A percentile compares a stretch with the other conserved stretches of the same genome.
phyloP scores from a whole-genome alignment of 768 basidiomycete species.

The Cystobasidium tubakii region DNA sequence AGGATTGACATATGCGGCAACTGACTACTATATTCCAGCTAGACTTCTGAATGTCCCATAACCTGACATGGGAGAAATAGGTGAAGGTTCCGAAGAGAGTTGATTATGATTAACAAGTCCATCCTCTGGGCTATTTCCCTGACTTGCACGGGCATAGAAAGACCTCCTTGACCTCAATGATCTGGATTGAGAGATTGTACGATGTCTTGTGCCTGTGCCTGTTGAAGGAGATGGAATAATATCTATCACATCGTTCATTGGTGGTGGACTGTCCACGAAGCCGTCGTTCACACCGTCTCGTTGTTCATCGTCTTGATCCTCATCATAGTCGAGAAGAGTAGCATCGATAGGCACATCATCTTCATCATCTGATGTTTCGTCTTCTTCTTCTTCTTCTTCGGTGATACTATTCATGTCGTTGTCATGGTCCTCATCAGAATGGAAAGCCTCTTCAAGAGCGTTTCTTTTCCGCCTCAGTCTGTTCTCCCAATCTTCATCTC shows the following conservation, averaged over 20 bases:
- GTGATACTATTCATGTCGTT: not conserved
- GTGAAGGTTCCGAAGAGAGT: slow-evolving; percentile 7
- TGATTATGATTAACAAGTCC: slow-evolving; percentile 7
- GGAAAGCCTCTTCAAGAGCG: not conserved
- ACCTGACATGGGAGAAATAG: slow-evolving; percentile 7
- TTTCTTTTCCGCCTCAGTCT: not conserved
- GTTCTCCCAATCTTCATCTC: slow-evolving; percentile 21
- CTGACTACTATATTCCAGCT: slow-evolving; percentile 13
- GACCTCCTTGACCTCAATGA: slow-evolving; percentile 26
- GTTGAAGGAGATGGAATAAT: slow-evolving; percentile 33
- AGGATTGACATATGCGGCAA: not conserved
- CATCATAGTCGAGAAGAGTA: slow-evolving; percentile 3
- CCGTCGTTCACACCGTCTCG: not conserved
- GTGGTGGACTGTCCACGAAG: not conserved
- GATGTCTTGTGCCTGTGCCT: slow-evolving; percentile 1
- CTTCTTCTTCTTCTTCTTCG: slow-evolving; percentile 7
- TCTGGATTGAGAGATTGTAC: slow-evolving; percentile 31
- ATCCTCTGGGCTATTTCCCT: slow-evolving; percentile 20
- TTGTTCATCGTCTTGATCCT: slow-evolving; percentile 5
- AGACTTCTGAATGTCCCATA: slow-evolving; percentile 33
- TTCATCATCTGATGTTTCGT: slow-evolving; percentile 20
- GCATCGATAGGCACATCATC: slow-evolving; percentile 29
- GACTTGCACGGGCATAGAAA: slow-evolving; percentile 6
- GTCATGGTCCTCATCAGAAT: not conserved
- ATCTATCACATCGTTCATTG: slow-evolving; percentile 22